Conservation (phyloP, 768 basidiomycete species). For the Thelephora ganbajun region DNA sequence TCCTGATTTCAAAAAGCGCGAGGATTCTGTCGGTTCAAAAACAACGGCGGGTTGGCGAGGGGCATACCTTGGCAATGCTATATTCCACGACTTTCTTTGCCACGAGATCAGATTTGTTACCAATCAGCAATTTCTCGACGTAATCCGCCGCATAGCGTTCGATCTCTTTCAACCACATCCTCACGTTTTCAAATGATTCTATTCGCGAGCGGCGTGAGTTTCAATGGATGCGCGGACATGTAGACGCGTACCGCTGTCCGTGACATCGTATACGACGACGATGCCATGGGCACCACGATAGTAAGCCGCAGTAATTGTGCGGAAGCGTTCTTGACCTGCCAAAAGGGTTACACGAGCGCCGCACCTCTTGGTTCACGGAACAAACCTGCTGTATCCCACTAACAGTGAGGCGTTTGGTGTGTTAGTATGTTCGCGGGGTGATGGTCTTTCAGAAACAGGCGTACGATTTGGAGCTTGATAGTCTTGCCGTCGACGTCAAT, state of each 20-base stretch:
- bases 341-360: constrained; percentile 4
- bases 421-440: background rate
- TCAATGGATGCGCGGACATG: background rate
- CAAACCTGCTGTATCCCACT: constrained; percentile 97
- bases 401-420: background rate
- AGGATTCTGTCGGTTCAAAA: background rate
- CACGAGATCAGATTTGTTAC: constrained; percentile 97
- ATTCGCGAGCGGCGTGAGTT: constrained; percentile 5
- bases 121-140: constrained; percentile 96
- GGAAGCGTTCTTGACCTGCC: constrained; percentile 91
- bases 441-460: constrained; percentile 18
- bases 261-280: constrained; percentile 97
- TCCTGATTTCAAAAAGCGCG: constrained; percentile 35
- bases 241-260: constrained; percentile 60
- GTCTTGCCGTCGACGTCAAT: constrained; percentile 98
- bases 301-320: constrained; percentile 99
- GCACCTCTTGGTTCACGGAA: background rate
- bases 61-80: constrained; percentile 63
- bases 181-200: constrained; percentile 94
- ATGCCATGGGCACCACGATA: constrained; percentile 98
- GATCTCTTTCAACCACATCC: constrained; percentile 90
- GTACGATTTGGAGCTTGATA: constrained; percentile 94
- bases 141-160: constrained; percentile 95
- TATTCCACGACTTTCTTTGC: constrained; percentile 94
- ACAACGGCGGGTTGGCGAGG: background rate